Evolutionary conservation across 441 rosid species (phyloP).

Genomic region (Erodium moschatum): DNA sequence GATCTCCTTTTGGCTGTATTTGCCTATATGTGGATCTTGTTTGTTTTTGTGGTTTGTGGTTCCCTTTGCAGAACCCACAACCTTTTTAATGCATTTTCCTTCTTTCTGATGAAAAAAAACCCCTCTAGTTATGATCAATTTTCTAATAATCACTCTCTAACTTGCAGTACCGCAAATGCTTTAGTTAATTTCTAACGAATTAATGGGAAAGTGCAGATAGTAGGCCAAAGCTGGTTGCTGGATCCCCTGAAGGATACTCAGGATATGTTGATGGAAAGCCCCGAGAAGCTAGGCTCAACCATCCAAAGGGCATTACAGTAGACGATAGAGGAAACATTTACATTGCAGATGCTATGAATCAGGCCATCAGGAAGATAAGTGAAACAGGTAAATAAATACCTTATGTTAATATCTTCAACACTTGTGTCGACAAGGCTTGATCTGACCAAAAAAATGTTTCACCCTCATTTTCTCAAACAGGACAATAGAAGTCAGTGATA

Average conservation of each 20-base stretch:
- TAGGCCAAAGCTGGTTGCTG: conserved; percentile 76
- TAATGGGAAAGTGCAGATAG: conserved; percentile 39
- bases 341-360: conserved; percentile 77
- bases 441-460: too few species aligned
- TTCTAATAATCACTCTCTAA: background rate
- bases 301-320: conserved; percentile 71
- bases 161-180: background rate
- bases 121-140: background rate
- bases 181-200: conserved; percentile 10
- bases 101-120: too few species aligned
- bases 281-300: conserved; percentile 75
- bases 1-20: too few species aligned
- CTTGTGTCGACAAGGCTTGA: too few species aligned
- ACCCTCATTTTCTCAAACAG: too few species aligned
- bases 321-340: conserved; percentile 90
- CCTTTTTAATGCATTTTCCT: too few species aligned
- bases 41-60: too few species aligned
- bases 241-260: conserved; percentile 72
- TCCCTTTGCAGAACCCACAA: too few species aligned
- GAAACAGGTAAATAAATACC: conserved; percentile 46
- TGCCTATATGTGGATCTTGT: too few species aligned
- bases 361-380: conserved; percentile 90
- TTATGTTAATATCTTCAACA: too few species aligned
- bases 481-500: too few species aligned
- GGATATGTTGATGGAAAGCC: conserved; percentile 83